Conservation (phyloP, 2,329 filamentous ascomycete genomes). For the Alternaria ethzedia region DNA sequence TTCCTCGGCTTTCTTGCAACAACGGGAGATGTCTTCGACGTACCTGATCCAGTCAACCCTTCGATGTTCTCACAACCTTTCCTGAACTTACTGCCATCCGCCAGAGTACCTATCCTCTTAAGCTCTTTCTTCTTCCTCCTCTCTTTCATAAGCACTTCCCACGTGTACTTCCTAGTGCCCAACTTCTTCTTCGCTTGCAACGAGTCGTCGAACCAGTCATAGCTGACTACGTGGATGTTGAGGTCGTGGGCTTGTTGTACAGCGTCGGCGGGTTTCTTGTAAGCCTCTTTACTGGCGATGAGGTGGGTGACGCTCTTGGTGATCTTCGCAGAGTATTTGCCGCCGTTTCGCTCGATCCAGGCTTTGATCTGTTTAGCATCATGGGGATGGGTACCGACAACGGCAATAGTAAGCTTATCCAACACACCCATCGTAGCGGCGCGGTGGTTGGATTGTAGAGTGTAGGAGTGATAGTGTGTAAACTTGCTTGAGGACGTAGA, state of each 20-base stretch:
- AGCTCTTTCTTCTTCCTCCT: conserved; percentile 42
- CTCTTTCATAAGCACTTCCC: conserved; percentile 32
- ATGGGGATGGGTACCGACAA: conserved; percentile 64
- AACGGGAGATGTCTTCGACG: conserved; percentile 26
- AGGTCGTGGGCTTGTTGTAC: conserved; percentile 29
- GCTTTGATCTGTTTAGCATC: conserved; percentile 61
- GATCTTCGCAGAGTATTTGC: conserved; percentile 61
- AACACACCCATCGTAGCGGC: conserved; percentile 53
- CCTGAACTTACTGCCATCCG: conserved; percentile 43
- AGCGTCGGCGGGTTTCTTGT: conserved; percentile 54
- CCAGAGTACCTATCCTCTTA: conserved; percentile 30
- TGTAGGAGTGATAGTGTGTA: background rate
- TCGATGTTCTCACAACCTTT: conserved; percentile 38
- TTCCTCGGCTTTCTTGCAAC: conserved; percentile 19
- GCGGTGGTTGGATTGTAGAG: background rate
- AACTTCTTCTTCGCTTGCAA: conserved; percentile 47
- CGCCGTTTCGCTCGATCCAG: conserved; percentile 71
- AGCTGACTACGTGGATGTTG: conserved; percentile 47
- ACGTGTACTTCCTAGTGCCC: conserved; percentile 45
- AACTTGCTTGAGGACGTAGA: background rate
- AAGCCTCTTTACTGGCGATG: conserved; percentile 69
- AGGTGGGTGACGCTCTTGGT: conserved; percentile 72
- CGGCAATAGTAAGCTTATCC: conserved; percentile 60
- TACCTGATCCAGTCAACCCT: conserved; percentile 48
- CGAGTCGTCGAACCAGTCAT: conserved; percentile 58